These are phyloP conservation scores for Termitomyces bulborhizus DNA, from an alignment of 768 basidiomycete genomes.

Conservation along the genomic window DNA sequence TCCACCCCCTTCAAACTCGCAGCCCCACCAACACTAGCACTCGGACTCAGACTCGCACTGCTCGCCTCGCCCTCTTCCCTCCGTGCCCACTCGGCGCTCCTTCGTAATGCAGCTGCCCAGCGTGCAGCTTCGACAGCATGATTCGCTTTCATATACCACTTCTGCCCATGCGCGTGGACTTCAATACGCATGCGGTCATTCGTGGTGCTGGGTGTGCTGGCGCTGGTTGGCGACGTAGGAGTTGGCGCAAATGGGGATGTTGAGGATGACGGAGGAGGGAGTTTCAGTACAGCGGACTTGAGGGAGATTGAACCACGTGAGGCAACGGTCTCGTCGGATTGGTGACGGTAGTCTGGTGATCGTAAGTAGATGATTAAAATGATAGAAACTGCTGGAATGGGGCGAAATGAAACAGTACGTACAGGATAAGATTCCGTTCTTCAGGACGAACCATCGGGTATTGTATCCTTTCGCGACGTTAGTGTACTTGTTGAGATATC, in stretches of 20 bases:
- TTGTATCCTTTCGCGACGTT: conserved; percentile 90
- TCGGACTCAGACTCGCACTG: background rate
- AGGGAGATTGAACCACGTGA: conserved; percentile 86
- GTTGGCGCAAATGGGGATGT: background rate
- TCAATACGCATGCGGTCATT: conserved; percentile 74
- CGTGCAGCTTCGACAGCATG: conserved; percentile 87
- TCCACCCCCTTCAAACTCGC: background rate
- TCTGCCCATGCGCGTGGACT: conserved; percentile 62
- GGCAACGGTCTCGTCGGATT: conserved; percentile 84
- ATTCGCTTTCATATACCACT: conserved; percentile 80
- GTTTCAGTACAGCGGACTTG: conserved; percentile 65
- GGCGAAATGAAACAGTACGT: conserved; percentile 22
- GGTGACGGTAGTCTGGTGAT: conserved; percentile 70
- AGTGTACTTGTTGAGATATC: conserved; percentile 86
- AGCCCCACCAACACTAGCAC: background rate
- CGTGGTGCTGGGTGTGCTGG: conserved; percentile 12
- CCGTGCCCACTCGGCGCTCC: conserved; percentile 67
- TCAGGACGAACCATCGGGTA: conserved; percentile 89
- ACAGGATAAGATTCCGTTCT: conserved; percentile 84
- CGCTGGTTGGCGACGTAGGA: background rate
- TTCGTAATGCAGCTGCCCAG: conserved; percentile 74
- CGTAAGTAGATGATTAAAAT: background rate
- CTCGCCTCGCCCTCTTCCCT: conserved; percentile 27
- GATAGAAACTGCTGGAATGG: background rate
- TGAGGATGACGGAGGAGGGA: conserved; percentile 23